Evolutionary conservation across 2,329 filamentous ascomycete species (phyloP).

Genomic region (Claviceps paspali): DNA sequence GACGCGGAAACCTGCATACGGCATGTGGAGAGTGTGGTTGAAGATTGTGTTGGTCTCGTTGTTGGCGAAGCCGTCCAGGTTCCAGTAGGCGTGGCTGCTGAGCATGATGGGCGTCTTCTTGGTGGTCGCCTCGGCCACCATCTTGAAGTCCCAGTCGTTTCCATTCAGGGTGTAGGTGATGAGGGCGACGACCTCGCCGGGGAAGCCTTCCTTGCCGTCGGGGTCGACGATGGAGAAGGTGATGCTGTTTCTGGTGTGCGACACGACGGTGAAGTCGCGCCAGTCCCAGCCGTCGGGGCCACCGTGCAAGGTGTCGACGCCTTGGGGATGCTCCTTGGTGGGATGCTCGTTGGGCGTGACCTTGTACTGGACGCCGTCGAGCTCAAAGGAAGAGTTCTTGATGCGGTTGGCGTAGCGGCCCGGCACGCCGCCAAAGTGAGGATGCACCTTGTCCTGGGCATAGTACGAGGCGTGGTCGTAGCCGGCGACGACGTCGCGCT

Average conservation of each 20-base stretch:
- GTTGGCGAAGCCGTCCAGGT: constrained; percentile 66
- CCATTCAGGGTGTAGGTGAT: constrained; percentile 57
- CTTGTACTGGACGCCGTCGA: constrained; percentile 47
- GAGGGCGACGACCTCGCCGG: constrained; percentile 59
- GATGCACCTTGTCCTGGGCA: constrained; percentile 45
- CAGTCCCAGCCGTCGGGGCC: constrained; percentile 61
- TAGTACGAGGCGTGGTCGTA: constrained; percentile 67
- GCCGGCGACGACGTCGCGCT: constrained; percentile 56
- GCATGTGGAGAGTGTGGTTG: constrained; percentile 59
- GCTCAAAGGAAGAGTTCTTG: constrained; percentile 57
- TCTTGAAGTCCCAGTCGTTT: constrained; percentile 56
- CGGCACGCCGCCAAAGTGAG: constrained; percentile 57
- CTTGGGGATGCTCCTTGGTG: constrained; percentile 31
- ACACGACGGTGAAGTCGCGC: constrained; percentile 62
- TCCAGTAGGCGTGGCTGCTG: constrained; percentile 64
- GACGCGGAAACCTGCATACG: constrained; percentile 55
- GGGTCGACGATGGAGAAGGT: constrained; percentile 62
- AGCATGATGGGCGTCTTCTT: constrained; percentile 76
- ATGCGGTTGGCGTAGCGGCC: constrained; percentile 72
- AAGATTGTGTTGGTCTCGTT: constrained; percentile 48
- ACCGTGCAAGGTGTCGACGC: constrained; percentile 52
- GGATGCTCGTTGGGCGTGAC: constrained; percentile 49
- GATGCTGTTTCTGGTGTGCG: constrained; percentile 50
- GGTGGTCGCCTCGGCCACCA: constrained; percentile 54
- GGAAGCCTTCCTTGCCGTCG: constrained; percentile 62